phyloP scores from a whole-genome alignment of 1,284 basidiomycete genomes.

The Boletellus dicymbophilus region DNA sequence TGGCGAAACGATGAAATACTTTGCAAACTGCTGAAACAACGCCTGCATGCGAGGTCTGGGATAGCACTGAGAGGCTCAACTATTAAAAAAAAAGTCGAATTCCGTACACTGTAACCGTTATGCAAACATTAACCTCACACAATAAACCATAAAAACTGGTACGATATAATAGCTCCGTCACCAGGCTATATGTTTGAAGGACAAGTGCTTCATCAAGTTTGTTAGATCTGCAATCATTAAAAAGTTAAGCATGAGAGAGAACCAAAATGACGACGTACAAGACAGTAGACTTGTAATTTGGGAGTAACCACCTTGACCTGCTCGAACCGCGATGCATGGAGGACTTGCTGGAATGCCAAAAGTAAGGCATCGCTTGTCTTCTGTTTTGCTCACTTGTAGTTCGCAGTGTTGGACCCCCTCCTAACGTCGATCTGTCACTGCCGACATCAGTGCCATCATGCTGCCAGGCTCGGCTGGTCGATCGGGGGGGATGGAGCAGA shows the following conservation, averaged over 20 bases:
- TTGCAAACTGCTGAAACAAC: slow-evolving; percentile 62
- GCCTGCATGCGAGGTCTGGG: slow-evolving; percentile 49
- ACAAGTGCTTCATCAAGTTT: slow-evolving; percentile 32
- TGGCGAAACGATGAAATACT: slow-evolving; percentile 63
- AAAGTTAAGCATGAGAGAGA: not conserved
- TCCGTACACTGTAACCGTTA: too few species aligned
- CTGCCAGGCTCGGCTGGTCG: too few species aligned
- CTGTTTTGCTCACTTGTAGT: too few species aligned
- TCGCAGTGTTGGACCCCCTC: too few species aligned
- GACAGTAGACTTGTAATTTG: slow-evolving; percentile 52
- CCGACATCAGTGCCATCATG: too few species aligned
- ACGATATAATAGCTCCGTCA: slow-evolving; percentile 59
- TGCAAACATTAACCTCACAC: too few species aligned
- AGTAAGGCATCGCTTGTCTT: too few species aligned
- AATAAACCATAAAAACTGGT: slow-evolving; percentile 66
- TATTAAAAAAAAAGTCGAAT: slow-evolving; percentile 30
- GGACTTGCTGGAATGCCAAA: too few species aligned
- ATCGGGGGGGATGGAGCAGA: too few species aligned
- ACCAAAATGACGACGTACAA: slow-evolving; percentile 27
- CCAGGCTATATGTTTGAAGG: slow-evolving; percentile 55
- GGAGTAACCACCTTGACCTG: slow-evolving; percentile 70
- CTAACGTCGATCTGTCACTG: too few species aligned
- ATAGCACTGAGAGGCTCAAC: slow-evolving; percentile 61
- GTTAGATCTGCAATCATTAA: slow-evolving; percentile 22
- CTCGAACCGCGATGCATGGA: slow-evolving; percentile 64